Evolutionary conservation across 2,329 filamentous ascomycete species (phyloP).

Genomic region (Thyridium curvatum): DNA sequence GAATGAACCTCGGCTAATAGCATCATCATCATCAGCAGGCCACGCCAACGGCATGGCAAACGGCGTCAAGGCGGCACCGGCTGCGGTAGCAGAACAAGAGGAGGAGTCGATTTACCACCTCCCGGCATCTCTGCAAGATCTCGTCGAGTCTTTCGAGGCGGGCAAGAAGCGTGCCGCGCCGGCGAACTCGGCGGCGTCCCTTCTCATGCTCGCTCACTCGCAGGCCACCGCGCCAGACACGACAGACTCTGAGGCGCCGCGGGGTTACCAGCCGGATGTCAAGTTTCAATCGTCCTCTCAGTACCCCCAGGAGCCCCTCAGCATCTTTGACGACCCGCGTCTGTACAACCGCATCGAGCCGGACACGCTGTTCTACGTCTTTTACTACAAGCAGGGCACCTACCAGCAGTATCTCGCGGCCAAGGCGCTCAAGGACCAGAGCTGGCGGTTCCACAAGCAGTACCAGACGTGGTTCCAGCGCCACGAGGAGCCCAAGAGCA

Average conservation of each 20-base stretch:
- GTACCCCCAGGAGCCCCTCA: slow-evolving; percentile 87
- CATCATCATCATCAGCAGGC: slow-evolving; percentile 20
- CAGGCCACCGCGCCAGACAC: slow-evolving; percentile 68
- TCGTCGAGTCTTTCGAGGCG: slow-evolving; percentile 84
- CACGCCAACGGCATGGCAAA: slow-evolving; percentile 48
- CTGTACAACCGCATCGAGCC: slow-evolving; percentile 88
- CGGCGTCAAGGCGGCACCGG: slow-evolving; percentile 35
- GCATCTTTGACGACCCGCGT: slow-evolving; percentile 85
- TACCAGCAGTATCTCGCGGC: slow-evolving; percentile 94
- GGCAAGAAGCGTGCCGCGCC: slow-evolving; percentile 65
- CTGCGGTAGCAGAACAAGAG: slow-evolving; percentile 18
- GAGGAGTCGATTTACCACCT: slow-evolving; percentile 91
- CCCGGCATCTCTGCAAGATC: slow-evolving; percentile 79
- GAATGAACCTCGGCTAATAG: slow-evolving; percentile 10
- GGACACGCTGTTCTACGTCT: slow-evolving; percentile 96
- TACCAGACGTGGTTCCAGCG: slow-evolving; percentile 99
- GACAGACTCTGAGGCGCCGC: slow-evolving; percentile 73
- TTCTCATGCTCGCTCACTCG: slow-evolving; percentile 70
- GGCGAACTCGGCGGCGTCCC: slow-evolving; percentile 57
- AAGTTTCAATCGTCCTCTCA: slow-evolving; percentile 64
- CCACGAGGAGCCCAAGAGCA: slow-evolving; percentile 96
- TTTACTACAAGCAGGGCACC: slow-evolving; percentile 96
- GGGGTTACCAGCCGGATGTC: slow-evolving; percentile 77
- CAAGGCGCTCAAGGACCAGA: slow-evolving; percentile 95
- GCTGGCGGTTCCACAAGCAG: slow-evolving; percentile 99